Conservation (phyloP, 1,284 basidiomycete species). For the Ganoderma leucocontextum region DNA sequence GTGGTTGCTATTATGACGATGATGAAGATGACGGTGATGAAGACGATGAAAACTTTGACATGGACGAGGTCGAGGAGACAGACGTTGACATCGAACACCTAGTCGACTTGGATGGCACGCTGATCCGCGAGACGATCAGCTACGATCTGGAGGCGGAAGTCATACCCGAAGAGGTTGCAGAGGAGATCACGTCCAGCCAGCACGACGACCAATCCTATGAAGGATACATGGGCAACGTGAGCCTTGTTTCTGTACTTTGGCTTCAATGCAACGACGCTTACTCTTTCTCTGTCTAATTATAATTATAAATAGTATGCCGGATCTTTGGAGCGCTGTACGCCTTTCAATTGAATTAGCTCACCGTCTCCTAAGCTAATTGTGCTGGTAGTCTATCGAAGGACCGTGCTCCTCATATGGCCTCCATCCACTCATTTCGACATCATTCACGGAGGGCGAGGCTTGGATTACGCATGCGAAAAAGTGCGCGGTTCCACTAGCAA, state of each 20-base stretch:
- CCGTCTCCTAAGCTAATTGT: background rate
- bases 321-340: slow-evolving; percentile 6
- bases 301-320: background rate
- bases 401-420: slow-evolving; percentile 51
- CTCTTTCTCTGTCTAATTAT: background rate
- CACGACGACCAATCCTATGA: slow-evolving; percentile 35
- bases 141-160: background rate
- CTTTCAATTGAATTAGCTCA: background rate
- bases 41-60: background rate
- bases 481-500: slow-evolving; percentile 6
- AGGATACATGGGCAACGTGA: slow-evolving; percentile 53
- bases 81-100: background rate
- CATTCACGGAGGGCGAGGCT: slow-evolving; percentile 24
- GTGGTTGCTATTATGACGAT: background rate
- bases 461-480: slow-evolving; percentile 23
- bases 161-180: background rate
- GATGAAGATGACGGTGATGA: background rate
- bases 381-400: slow-evolving; percentile 49
- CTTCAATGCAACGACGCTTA: slow-evolving; percentile 3
- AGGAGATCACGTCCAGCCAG: background rate
- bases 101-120: slow-evolving; percentile 4
- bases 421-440: slow-evolving; percentile 39
- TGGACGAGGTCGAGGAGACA: background rate
- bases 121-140: background rate
- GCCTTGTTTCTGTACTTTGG: slow-evolving; percentile 24